Evolutionary conservation across 495 filamentous ascomycete species (phyloP), one percentile per base, ranked within the genome.

Genomic region (Aspergillus leporis): DNA sequence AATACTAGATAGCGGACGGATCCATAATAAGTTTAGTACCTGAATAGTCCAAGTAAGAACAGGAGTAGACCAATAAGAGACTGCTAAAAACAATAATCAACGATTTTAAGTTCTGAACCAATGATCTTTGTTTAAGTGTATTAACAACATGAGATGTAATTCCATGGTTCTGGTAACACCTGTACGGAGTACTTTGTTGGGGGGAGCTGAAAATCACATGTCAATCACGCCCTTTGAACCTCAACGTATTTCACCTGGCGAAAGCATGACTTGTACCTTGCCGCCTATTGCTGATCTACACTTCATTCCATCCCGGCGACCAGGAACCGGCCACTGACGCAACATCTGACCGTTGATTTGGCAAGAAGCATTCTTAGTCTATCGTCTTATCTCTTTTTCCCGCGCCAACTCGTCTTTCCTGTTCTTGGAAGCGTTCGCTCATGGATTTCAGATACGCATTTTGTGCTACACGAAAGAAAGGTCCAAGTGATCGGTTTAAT

Each of bases 181-280:
- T 18, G 48, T 21, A n/a, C n/a, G n/a, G n/a, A n/a, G n/a, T n/a
- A 38, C 10, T 57, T 61, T 53, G 59, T 61, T 60, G 56, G 55
- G 58, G 60, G 56, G 45, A 57, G 50, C 31, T 58, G 61, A 30
- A 14, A 53, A 63, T 66, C 64, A 66, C 64, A 66, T 66, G 64
- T 48, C 38, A 58, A 31, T 16, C 14, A 28, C 25, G 3, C 25
- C 25, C 25, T 28, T 28, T 6, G 25, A 10, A 5, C 13, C 40
- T 47, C 43, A 47, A 47, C 43, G 43, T n/a, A 22, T 47, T 47
- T 47, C 19, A 18, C 43, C 43, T 23, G 34, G 13, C 19, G 19
- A 23, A 0, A n/a, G 16, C 19, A 13, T 47, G 21, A 47, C 38
- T 41, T 16, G 38, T 16, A 41, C 38, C 16, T 41, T 41, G 38